Base-by-base conservation (phyloP, 805 yeast genomes). In the Myxozyma kluyveri region DNA sequence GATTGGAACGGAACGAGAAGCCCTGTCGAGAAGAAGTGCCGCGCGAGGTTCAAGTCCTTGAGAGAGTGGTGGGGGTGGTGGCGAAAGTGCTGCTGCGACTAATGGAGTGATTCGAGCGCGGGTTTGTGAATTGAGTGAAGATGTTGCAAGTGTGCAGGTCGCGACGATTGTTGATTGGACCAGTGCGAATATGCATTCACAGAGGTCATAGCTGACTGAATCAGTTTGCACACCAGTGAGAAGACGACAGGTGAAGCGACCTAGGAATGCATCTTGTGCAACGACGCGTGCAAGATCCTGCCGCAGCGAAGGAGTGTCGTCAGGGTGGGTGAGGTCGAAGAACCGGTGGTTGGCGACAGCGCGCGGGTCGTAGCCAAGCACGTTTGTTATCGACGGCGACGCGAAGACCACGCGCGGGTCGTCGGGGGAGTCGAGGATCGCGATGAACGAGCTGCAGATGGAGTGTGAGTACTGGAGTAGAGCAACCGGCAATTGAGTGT, bases 41-140 rank as follows among this genome's bases (percentile, higher is more conserved):
- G 56, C 49, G 36, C 56, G 56, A 3, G 38, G 55, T 27, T 52
- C 55, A 37, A 42, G 55, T 27, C 48, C 55, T 36, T 35, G 49
- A 9, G 24, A 5, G 4, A 14, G 12, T 9, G 22, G 32, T n/a
- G 23, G 42, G n/a, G 17, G 18, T 19, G 12, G 6, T 32, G 3
- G 42, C 32, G 47, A 41, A 36, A 31, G 37, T 27, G 10, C 41
- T 24, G 10, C 40, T 4, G 24, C 43, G 49, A 17, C 23, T 43
- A 37, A 18, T n/a, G 9, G 33, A 33, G 36, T 39, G 39, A 18
- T 37, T 33, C 12, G 45, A 38, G 12, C 24, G 49, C 21, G 36
- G 17, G 47, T 17, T 14, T 37, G 35, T 14, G 52, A 10, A n/a
- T n/a, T 21, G 3, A 26, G 5, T 3, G 42, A 27, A 12, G 52